Evolutionary conservation across 2,329 filamentous ascomycete genomes (phyloP).

Genomic region (Claviceps fusiformis): DNA sequence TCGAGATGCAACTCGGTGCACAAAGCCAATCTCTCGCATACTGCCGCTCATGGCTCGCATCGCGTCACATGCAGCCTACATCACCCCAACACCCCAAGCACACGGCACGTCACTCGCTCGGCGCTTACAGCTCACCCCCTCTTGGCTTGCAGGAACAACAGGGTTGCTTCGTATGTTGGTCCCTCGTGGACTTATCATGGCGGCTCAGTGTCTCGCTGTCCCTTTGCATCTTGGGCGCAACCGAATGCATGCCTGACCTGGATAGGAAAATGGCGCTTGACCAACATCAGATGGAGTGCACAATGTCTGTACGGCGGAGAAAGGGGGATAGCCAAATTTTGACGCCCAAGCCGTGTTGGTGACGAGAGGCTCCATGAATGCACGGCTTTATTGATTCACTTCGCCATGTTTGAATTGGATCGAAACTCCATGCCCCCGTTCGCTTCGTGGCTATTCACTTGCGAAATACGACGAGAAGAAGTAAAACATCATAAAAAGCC

Average conservation of each 20-base stretch:
- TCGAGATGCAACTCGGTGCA: neutral
- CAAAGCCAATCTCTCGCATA: neutral
- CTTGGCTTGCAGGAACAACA: neutral
- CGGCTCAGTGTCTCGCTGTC: too few species aligned
- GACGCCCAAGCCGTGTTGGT: neutral
- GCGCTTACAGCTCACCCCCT: neutral
- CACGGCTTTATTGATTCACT: neutral
- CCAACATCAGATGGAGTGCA: constrained; percentile 4
- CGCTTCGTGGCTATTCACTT: neutral
- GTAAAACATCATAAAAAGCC: neutral
- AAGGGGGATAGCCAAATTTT: neutral
- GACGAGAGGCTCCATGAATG: neutral
- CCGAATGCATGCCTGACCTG: neutral
- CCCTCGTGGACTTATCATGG: neutral
- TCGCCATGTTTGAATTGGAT: neutral
- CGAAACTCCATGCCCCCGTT: neutral
- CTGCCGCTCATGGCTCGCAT: neutral
- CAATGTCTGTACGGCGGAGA: neutral
- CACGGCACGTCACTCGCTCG: neutral
- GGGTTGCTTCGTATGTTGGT: neutral
- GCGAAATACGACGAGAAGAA: too few species aligned
- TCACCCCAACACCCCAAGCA: neutral
- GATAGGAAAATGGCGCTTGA: neutral
- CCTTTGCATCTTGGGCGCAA: neutral
- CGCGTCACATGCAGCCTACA: neutral